Percentiles rank a stretch among this genome's conserved stretches.
Evolutionary conservation across 805 yeast species (phyloP).

Genomic region (Debaryomyces hansenii): DNA sequence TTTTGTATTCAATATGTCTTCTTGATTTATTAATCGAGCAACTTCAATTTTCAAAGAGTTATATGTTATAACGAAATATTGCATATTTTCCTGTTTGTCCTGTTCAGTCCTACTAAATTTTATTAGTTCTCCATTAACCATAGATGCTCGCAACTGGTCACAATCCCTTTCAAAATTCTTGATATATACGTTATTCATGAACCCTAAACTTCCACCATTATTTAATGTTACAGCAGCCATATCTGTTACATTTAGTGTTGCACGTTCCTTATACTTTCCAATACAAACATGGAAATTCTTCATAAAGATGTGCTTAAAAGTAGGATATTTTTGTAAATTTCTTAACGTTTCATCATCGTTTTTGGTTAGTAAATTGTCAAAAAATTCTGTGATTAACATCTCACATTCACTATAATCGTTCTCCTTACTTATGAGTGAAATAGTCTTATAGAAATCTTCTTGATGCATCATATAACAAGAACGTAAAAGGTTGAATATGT

Average conservation of each 20-base stretch:
- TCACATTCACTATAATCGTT: slow-evolving; percentile 14
- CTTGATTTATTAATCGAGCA: slow-evolving; percentile 27
- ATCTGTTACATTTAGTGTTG: slow-evolving; percentile 23
- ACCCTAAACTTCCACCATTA: slow-evolving; percentile 36
- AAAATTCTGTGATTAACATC: slow-evolving; percentile 27
- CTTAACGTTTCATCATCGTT: slow-evolving; percentile 39
- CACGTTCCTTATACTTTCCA: slow-evolving; percentile 15
- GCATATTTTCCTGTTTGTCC: slow-evolving; percentile 63
- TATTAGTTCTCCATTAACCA: slow-evolving; percentile 46
- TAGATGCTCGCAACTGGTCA: slow-evolving; percentile 27
- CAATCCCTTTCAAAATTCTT: slow-evolving; percentile 38
- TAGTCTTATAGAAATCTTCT: slow-evolving; percentile 19
- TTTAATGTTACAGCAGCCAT: slow-evolving; percentile 33
- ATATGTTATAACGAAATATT: slow-evolving; percentile 49
- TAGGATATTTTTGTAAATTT: slow-evolving; percentile 27
- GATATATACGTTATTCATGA: slow-evolving; percentile 31
- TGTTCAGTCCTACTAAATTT: slow-evolving; percentile 56
- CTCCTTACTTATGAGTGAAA: slow-evolving; percentile 13
- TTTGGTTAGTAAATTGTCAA: slow-evolving; percentile 25
- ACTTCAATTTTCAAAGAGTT: slow-evolving; percentile 46
- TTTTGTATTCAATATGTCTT: slow-evolving; percentile 1
- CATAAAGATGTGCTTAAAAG: slow-evolving; percentile 25
- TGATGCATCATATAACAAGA: slow-evolving; percentile 33
- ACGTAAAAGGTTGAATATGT: slow-evolving; percentile 35
- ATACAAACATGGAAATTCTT: slow-evolving; percentile 23